Conservation (phyloP, 2,329 filamentous ascomycete genomes). For the Fusarium caatingaense region DNA sequence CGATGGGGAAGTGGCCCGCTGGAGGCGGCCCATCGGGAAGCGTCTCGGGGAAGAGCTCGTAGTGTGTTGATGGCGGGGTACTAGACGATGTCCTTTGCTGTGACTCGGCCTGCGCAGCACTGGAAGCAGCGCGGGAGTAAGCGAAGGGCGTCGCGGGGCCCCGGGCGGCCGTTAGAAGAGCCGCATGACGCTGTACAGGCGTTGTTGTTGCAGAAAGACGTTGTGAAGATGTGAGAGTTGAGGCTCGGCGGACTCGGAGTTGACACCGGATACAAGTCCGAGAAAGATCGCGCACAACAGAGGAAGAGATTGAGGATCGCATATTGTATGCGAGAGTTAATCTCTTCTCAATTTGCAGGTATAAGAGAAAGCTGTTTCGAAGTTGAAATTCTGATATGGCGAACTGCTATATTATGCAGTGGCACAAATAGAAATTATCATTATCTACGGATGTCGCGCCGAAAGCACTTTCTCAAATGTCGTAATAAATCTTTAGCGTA, state of each 20-base stretch:
- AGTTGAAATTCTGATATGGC: not conserved
- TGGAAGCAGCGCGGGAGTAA: slow-evolving; percentile 27
- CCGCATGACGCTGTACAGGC: slow-evolving; percentile 6
- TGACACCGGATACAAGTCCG: slow-evolving; percentile 52
- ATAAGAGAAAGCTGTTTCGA: not conserved
- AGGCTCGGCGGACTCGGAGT: slow-evolving; percentile 45
- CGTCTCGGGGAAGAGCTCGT: slow-evolving; percentile 87
- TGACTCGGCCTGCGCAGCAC: slow-evolving; percentile 24
- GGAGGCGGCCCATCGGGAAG: slow-evolving; percentile 84
- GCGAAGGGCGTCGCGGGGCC: not conserved
- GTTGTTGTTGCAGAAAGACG: slow-evolving; percentile 23
- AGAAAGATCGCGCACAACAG: slow-evolving; percentile 44
- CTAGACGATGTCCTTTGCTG: slow-evolving; percentile 13
- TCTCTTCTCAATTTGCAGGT: not conserved
- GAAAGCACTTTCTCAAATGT: slow-evolving; percentile 15
- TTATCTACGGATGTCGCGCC: slow-evolving; percentile 4
- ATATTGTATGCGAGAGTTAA: slow-evolving; percentile 23
- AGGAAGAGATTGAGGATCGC: slow-evolving; percentile 44
- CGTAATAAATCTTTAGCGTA: slow-evolving; percentile 33
- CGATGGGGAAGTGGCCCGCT: slow-evolving; percentile 77
- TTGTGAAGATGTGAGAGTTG: slow-evolving; percentile 37
- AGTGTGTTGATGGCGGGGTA: slow-evolving; percentile 68
- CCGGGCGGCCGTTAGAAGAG: slow-evolving; percentile 8
- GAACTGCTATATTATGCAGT: not conserved
- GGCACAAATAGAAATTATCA: not conserved